Percentiles rank a stretch among this genome's conserved stretches.
These are phyloP conservation scores for Sporothrix protearum DNA, from an alignment of 2,329 filamentous ascomycete genomes.

Conservation along the genomic window DNA sequence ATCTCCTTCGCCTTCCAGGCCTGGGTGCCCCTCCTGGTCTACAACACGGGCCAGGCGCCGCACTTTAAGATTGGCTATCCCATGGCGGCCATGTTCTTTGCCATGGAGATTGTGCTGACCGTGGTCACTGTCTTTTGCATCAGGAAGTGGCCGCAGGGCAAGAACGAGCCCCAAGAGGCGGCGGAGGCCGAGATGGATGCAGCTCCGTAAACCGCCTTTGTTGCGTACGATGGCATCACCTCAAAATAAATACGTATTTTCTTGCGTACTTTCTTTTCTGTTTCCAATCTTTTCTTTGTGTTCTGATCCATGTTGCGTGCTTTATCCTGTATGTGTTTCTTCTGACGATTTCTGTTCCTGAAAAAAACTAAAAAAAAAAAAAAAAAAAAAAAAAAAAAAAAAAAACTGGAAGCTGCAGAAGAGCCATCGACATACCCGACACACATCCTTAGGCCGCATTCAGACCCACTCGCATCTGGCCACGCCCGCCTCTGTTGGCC, in stretches of 20 bases:
- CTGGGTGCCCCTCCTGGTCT: constrained; percentile 25
- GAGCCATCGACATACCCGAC: too few relatives aligned
- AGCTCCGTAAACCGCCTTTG: not conserved
- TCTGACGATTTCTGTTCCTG: too few relatives aligned
- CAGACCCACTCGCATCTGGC: constrained; percentile 1
- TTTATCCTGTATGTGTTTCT: not conserved
- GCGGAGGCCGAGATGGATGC: not conserved
- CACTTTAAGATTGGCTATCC: constrained; percentile 32
- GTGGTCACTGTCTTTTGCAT: not conserved
- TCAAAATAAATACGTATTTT: not conserved
- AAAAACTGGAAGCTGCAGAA: too few relatives aligned
- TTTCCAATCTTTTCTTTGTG: too few relatives aligned
- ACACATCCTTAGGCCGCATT: not conserved
- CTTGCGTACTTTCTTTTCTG: not conserved
- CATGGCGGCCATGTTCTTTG: constrained; percentile 33
- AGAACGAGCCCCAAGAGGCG: not conserved
- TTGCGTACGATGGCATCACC: not conserved
- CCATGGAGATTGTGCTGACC: constrained; percentile 25
- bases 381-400: too few relatives aligned
- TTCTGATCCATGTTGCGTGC: too few relatives aligned
- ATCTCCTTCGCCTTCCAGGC: constrained; percentile 22
- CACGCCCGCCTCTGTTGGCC: not conserved
- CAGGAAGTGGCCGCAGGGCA: not conserved
- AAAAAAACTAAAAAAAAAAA: too few relatives aligned
- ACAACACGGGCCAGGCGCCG: constrained; percentile 25